These are phyloP conservation scores for Leishmania mexicana DNA, from an alignment of 208 protist genomes.

Conservation along the genomic window DNA sequence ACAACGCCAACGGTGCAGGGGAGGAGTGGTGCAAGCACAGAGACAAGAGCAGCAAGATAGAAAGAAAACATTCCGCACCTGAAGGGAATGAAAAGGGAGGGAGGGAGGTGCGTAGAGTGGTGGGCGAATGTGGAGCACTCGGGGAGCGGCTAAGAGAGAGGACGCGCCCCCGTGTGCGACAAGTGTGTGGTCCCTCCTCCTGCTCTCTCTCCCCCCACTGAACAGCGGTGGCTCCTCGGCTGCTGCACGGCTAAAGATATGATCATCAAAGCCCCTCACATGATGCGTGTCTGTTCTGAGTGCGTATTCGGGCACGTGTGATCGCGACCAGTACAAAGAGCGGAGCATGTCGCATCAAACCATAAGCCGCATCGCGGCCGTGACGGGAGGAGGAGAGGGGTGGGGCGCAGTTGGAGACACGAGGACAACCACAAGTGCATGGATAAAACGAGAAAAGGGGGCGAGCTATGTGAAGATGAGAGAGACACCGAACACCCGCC, in stretches of 20 bases:
- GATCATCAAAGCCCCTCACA: background rate
- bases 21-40: background rate
- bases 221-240: background rate
- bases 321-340: background rate
- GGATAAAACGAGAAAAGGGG: background rate
- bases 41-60: background rate
- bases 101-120: background rate
- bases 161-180: background rate
- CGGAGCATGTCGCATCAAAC: background rate
- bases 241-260: background rate
- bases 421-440: background rate
- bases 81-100: background rate
- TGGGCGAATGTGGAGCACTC: background rate
- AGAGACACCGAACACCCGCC: conserved; percentile 50
- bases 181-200: background rate
- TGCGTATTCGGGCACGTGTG: background rate
- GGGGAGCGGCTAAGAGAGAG: background rate
- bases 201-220: background rate
- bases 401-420: background rate
- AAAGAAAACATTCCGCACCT: background rate
- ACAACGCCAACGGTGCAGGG: background rate
- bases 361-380: background rate
- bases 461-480: conserved; percentile 22
- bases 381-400: background rate
- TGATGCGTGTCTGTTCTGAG: background rate